A percentile compares a stretch with the other conserved stretches of the same genome.
Evolutionary conservation across 2,329 filamentous ascomycete genomes (phyloP).

Genomic region (Alternaria viburni): DNA sequence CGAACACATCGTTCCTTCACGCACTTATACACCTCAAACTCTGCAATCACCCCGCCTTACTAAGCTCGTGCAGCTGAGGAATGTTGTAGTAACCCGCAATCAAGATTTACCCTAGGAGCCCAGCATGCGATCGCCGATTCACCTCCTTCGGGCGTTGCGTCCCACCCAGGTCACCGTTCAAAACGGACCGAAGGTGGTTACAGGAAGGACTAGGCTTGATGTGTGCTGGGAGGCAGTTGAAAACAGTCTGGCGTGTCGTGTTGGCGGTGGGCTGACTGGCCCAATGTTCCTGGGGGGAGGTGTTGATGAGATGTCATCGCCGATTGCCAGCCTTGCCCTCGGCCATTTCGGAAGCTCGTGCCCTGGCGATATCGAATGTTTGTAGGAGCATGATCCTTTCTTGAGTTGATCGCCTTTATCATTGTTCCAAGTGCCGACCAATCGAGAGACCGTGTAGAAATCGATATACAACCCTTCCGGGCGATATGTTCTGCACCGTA

Average conservation of each 20-base stretch:
- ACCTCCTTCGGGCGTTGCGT: not conserved
- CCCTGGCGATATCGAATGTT: not conserved
- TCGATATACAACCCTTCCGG: not conserved
- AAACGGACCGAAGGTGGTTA: not conserved
- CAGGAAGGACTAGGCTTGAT: not conserved
- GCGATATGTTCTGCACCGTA: not conserved
- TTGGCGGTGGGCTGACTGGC: not conserved
- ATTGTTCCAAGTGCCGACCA: not conserved
- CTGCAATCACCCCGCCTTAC: constrained; percentile 6
- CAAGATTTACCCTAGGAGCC: constrained; percentile 4
- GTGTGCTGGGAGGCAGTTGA: not conserved
- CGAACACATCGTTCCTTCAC: not conserved
- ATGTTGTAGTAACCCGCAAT: not conserved
- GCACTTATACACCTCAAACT: not conserved
- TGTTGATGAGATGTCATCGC: constrained; percentile 10
- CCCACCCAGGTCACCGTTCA: not conserved
- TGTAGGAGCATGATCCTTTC: not conserved
- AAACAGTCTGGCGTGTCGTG: not conserved
- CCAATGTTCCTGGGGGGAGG: not conserved
- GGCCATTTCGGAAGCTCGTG: constrained; percentile 6
- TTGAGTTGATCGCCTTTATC: not conserved
- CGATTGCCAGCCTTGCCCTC: constrained; percentile 11
- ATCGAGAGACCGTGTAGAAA: not conserved
- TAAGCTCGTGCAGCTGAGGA: constrained; percentile 1
- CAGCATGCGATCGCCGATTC: constrained; percentile 16